Evolutionary conservation across 345 rosid species (phyloP).

Genomic region (Corchorus olitorius): DNA sequence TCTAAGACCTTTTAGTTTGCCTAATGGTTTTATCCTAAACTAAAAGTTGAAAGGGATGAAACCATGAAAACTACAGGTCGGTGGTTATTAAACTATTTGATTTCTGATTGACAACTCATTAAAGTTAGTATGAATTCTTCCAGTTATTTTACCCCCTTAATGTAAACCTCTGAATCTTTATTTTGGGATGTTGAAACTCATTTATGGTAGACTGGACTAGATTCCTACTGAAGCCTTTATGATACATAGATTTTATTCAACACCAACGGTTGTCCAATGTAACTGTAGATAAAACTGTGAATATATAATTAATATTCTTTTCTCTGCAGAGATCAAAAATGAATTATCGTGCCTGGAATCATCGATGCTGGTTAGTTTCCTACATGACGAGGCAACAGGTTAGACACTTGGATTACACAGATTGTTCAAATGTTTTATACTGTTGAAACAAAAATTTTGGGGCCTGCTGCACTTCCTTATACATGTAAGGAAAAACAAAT

Average conservation of each 20-base stretch:
- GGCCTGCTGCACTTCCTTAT: neutral
- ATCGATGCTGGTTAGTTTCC: slow-evolving; percentile 94
- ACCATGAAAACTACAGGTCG: neutral
- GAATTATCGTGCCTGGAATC: slow-evolving; percentile 99
- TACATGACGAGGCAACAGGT: slow-evolving; percentile 80
- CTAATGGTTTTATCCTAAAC: neutral
- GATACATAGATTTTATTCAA: neutral
- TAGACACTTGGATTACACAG: slow-evolving; percentile 18
- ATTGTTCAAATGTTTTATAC: slow-evolving; percentile 2
- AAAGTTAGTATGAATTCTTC: neutral
- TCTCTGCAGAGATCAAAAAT: slow-evolving; percentile 82
- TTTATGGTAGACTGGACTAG: neutral
- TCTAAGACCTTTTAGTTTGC: neutral
- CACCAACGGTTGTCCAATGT: neutral
- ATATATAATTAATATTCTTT: slow-evolving; percentile 10
- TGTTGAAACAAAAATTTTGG: neutral
- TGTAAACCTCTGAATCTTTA: neutral
- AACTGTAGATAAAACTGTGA: neutral
- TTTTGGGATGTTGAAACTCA: neutral
- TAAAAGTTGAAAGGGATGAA: neutral
- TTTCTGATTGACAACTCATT: neutral
- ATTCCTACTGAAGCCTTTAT: neutral
- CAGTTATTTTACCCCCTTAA: neutral
- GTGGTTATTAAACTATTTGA: neutral
- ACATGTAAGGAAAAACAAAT: slow-evolving; percentile 3